Evolutionary conservation across 768 basidiomycete species (phyloP).

Genomic region (Pleurotus ostreatus): DNA sequence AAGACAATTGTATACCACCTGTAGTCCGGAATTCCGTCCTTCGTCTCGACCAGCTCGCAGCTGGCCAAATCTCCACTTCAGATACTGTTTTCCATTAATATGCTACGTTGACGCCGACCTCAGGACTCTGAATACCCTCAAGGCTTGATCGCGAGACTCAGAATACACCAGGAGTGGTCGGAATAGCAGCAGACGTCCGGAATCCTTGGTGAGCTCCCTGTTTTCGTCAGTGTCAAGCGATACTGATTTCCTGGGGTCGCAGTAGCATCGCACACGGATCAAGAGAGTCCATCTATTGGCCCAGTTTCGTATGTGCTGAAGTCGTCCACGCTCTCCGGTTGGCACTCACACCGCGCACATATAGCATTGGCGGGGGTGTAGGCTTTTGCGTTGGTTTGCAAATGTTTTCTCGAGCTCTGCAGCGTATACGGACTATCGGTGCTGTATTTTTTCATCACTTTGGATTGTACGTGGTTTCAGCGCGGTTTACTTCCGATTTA

Average conservation of each 20-base stretch:
- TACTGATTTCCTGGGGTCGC: background rate
- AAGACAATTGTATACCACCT: background rate
- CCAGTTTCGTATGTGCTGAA: too few species aligned
- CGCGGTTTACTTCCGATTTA: constrained; percentile 9
- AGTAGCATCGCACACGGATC: too few species aligned
- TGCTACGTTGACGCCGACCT: background rate
- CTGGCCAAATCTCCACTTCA: background rate
- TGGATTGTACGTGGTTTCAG: constrained; percentile 60
- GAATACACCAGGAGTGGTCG: background rate
- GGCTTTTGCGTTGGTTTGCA: background rate
- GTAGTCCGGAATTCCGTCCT: background rate
- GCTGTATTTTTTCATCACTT: constrained; percentile 65
- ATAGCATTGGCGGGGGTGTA: too few species aligned
- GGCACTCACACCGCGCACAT: too few species aligned
- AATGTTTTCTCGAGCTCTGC: constrained; percentile 19
- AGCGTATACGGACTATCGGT: constrained; percentile 36
- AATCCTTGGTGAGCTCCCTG: background rate
- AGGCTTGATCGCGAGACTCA: background rate
- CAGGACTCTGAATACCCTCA: background rate
- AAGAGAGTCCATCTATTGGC: too few species aligned
- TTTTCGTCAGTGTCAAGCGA: background rate
- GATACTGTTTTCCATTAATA: background rate
- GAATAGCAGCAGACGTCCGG: background rate
- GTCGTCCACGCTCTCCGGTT: too few species aligned
- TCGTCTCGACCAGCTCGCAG: background rate